Evolutionary conservation across 225 moss, liverwort and hornwort species (phyloP).

Genomic region (Lunularia cruciata): DNA sequence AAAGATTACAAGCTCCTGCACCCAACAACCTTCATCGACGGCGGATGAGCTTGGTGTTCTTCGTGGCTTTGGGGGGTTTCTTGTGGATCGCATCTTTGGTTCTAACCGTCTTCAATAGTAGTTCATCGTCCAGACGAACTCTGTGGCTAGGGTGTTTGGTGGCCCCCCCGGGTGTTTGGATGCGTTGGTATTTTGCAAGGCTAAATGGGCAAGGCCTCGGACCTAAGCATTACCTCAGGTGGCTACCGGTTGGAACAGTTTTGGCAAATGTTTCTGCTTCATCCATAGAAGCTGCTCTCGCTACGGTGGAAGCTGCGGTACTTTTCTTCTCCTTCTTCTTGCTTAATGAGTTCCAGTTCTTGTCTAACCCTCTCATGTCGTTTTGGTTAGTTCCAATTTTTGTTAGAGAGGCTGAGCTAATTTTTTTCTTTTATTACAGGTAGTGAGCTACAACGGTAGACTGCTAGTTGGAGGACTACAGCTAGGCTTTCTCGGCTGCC

Average conservation of each 20-base stretch:
- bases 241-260: constrained; percentile 88
- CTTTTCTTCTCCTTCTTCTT: constrained; percentile 11
- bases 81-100: constrained; percentile 58
- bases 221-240: constrained; percentile 49
- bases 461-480: constrained; percentile 57
- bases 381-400: neutral
- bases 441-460: constrained; percentile 42
- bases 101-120: constrained; percentile 55
- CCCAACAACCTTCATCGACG: constrained; percentile 53
- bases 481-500: constrained; percentile 78
- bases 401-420: neutral
- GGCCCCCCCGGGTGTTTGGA: constrained; percentile 94
- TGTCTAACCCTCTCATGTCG: neutral
- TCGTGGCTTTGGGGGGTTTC: constrained; percentile 40
- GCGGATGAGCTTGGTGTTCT: constrained; percentile 47
- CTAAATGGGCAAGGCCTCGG: constrained; percentile 87
- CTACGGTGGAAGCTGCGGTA: constrained; percentile 56
- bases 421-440: constrained; percentile 49
- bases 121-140: constrained; percentile 52
- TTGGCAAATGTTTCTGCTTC: constrained; percentile 76
- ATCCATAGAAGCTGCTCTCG: constrained; percentile 60
- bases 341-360: neutral
- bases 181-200: constrained; percentile 79
- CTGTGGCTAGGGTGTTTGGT: constrained; percentile 94
- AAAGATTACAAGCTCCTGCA: constrained; percentile 37